Base-by-base conservation (phyloP, 2,329 filamentous ascomycete species). In the Penicillium janthinellum region DNA sequence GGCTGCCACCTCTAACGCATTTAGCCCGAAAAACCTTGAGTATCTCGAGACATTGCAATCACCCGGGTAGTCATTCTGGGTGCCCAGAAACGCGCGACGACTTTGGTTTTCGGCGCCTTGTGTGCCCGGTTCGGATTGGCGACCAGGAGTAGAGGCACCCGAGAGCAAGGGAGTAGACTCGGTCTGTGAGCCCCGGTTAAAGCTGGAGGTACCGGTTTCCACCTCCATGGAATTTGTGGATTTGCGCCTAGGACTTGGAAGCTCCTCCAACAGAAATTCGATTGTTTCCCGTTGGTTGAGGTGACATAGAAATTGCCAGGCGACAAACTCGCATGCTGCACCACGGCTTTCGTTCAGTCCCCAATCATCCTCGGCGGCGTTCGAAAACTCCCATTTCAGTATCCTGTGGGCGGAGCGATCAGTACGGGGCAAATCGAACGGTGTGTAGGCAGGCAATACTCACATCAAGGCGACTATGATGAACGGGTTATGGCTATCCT, bases 1-100 rank as follows among this genome's bases (percentile, higher is more conserved):
- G 48, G 89, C 88, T 28, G 91, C 92, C 69, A 96, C 93, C 72
- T 96, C 92, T 15, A 98, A 82, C 1, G 91, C 92, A 73, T 95
- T 96, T 50, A 96, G 82, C 17, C 89, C 88, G 38, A 87, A 86
- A 72, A 96, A 96, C 0, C 88, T 85, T 0, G 86, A 83, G 0
- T 89, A 90, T 31, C 63, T 90, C 7, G 67, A 86, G 52, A 90
- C 85, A 7, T 85, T 82, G 11, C 84, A 81, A 5, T 81, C 79
- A 0, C 5, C 73, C 63, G 20, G 77, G 75, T 50, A 78, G 48
- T 54, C 61, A 42, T 42, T 61, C 20, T 62, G 66, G 48, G 90
- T 86, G 10, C 83, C 44, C 12, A 28, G 28, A 31, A 44, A 39
- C 15, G 20, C 37, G 12, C 20, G 20, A n/a, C 41, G 25, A 22